These are phyloP conservation scores for Colletotrichum tanaceti DNA, from an alignment of 2,329 filamentous ascomycete species.

Conservation along the genomic window DNA sequence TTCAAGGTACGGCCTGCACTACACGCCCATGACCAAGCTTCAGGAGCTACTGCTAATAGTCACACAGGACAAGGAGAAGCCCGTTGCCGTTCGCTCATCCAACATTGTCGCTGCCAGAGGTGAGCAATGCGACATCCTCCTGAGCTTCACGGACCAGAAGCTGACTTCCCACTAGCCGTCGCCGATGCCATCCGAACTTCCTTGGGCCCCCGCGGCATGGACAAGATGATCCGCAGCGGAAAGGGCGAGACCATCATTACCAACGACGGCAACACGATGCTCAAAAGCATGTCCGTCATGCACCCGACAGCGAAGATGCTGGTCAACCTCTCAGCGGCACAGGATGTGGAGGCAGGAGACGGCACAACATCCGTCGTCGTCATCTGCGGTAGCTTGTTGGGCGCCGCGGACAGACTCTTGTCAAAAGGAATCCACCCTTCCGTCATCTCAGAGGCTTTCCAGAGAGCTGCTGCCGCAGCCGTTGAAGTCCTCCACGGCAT, in stretches of 20 bases:
- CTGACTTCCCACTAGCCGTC: constrained; percentile 72
- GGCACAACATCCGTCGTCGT: constrained; percentile 98
- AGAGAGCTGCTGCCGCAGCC: constrained; percentile 88
- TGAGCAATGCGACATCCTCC: constrained; percentile 54
- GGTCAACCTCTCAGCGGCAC: constrained; percentile 94
- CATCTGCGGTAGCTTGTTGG: constrained; percentile 93
- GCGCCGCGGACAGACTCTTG: constrained; percentile 90
- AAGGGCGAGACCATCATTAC: constrained; percentile 99
- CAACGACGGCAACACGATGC: constrained; percentile 99
- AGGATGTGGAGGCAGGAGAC: constrained; percentile 98
- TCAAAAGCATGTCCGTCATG: constrained; percentile 99
- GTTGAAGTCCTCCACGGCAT: constrained; percentile 94
- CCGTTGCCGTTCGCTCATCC: constrained; percentile 91
- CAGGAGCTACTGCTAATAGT: constrained; percentile 52
- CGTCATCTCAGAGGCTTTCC: constrained; percentile 97
- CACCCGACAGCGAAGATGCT: constrained; percentile 99
- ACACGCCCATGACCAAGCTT: constrained; percentile 44
- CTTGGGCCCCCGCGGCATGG: constrained; percentile 95
- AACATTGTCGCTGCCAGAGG: constrained; percentile 98
- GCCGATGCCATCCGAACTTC: constrained; percentile 98
- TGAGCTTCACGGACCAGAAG: constrained; percentile 19
- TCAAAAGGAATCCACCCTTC: constrained; percentile 96
- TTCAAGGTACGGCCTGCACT: constrained; percentile 62
- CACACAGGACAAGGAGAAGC: constrained; percentile 91
- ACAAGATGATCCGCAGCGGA: constrained; percentile 98